A percentile compares a stretch with the other conserved stretches of the same genome.
Evolutionary conservation across 306 rosid genomes (phyloP).

Genomic region (Cucumis hystrix): DNA sequence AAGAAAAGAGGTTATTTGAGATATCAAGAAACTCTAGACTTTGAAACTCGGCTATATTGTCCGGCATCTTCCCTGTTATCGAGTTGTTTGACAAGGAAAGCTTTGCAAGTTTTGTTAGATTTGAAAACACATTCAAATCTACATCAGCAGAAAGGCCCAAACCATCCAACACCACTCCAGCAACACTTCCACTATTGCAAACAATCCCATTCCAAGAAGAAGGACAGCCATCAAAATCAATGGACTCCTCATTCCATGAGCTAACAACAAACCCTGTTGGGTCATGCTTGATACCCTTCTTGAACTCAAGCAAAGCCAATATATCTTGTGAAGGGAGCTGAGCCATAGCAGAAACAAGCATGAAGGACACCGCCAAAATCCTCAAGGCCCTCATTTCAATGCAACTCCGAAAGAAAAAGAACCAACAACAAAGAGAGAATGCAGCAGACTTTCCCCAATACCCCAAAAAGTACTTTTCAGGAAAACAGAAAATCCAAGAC

Average conservation of each 20-base stretch:
- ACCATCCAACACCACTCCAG: constrained; percentile 83
- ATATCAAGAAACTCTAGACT: constrained; percentile 70
- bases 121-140: constrained; percentile 60
- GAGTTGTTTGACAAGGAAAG: constrained; percentile 79
- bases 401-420: constrained; percentile 2
- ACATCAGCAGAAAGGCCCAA: constrained; percentile 69
- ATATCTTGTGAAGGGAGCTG: constrained; percentile 99
- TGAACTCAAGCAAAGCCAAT: constrained; percentile 73
- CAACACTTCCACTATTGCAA: constrained; percentile 87
- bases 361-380: constrained; percentile 48
- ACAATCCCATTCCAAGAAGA: constrained; percentile 92
- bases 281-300: constrained; percentile 88
- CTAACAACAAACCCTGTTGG: constrained; percentile 74
- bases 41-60: constrained; percentile 49
- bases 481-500: not conserved
- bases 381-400: constrained; percentile 37
- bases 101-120: constrained; percentile 69
- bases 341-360: constrained; percentile 45
- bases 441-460: too few relatives aligned
- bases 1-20: constrained; percentile 69
- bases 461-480: not conserved
- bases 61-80: constrained; percentile 54
- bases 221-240: constrained; percentile 95
- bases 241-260: constrained; percentile 98
- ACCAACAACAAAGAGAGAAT: not conserved